A percentile compares a stretch with the other conserved stretches of the same genome.
Evolutionary conservation across 768 basidiomycete species (phyloP).

Genomic region (Artomyces pyxidatus): DNA sequence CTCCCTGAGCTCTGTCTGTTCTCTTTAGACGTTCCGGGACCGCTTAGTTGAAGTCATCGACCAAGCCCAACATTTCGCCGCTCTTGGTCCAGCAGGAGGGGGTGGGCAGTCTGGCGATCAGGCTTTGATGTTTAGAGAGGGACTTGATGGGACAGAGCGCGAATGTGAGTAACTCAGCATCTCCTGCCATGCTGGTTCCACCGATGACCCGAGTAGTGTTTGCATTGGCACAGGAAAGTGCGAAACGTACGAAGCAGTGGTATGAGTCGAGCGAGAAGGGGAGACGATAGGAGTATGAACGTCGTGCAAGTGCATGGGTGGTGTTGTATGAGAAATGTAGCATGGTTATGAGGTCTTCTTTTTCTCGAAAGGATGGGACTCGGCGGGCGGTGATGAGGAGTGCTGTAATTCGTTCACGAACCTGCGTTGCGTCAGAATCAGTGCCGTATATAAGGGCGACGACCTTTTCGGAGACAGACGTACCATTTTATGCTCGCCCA

Average conservation of each 20-base stretch:
- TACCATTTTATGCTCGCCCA: slow-evolving; percentile 84
- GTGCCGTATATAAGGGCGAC: neutral
- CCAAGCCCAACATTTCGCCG: slow-evolving; percentile 85
- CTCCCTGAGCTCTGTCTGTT: slow-evolving; percentile 4
- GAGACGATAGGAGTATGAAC: slow-evolving; percentile 16
- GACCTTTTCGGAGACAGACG: slow-evolving; percentile 16
- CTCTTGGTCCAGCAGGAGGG: slow-evolving; percentile 49
- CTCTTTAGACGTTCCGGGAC: slow-evolving; percentile 59
- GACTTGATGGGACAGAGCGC: slow-evolving; percentile 86
- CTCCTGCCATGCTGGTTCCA: slow-evolving; percentile 1
- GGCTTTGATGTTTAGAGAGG: slow-evolving; percentile 79
- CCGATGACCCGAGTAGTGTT: slow-evolving; percentile 52
- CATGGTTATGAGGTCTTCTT: slow-evolving; percentile 6
- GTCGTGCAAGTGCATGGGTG: neutral
- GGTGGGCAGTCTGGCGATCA: slow-evolving; percentile 44
- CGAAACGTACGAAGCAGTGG: slow-evolving; percentile 73
- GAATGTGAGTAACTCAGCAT: slow-evolving; percentile 58
- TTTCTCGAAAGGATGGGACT: neutral
- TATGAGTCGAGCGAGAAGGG: slow-evolving; percentile 64
- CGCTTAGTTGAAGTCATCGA: slow-evolving; percentile 76
- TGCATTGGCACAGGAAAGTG: slow-evolving; percentile 74
- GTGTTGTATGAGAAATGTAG: neutral
- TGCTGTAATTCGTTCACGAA: slow-evolving; percentile 50
- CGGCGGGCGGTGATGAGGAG: neutral
- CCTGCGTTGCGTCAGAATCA: slow-evolving; percentile 30